Percentiles rank a stretch among this genome's conserved stretches.
Conservation (phyloP, 345 rosid genomes). For the Hibiscus syriacus region DNA sequence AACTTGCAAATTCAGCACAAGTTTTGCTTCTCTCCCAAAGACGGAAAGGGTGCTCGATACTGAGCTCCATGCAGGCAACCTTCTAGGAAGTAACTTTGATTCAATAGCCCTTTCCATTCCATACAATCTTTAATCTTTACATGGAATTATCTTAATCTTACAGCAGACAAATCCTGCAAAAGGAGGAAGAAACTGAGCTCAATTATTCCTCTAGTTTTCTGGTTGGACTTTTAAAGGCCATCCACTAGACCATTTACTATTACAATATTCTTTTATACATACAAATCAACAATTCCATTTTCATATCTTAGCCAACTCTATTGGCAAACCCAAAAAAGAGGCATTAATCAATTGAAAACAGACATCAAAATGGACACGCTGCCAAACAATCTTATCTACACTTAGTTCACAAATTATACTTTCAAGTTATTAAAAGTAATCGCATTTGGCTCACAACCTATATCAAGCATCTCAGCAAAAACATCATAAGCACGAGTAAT, state of each 20-base stretch:
- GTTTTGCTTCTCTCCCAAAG: conserved; percentile 29
- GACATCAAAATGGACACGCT: conserved; percentile 36
- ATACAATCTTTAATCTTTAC: conserved; percentile 20
- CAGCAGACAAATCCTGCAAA: conserved; percentile 26
- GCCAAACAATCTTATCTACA: background rate
- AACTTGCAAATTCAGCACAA: conserved; percentile 32
- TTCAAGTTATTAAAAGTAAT: conserved; percentile 81
- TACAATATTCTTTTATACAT: background rate
- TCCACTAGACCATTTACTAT: background rate
- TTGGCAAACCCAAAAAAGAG: background rate
- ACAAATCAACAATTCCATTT: background rate
- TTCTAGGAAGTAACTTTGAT: conserved; percentile 43
- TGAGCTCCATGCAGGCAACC: conserved; percentile 38
- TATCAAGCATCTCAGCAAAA: conserved; percentile 80
- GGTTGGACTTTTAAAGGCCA: background rate
- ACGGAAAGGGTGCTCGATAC: conserved; percentile 23
- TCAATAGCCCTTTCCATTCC: conserved; percentile 64
- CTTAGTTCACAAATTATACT: too few relatives aligned
- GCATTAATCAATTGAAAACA: too few relatives aligned
- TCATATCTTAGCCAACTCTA: background rate
- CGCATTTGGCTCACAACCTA: conserved; percentile 61
- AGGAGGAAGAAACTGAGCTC: conserved; percentile 9
- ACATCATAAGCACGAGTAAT: conserved; percentile 83
- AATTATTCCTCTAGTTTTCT: conserved; percentile 6
- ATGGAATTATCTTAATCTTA: conserved; percentile 16